phyloP scores from a whole-genome alignment of 805 yeast genomes.

The Candida ortonii region DNA sequence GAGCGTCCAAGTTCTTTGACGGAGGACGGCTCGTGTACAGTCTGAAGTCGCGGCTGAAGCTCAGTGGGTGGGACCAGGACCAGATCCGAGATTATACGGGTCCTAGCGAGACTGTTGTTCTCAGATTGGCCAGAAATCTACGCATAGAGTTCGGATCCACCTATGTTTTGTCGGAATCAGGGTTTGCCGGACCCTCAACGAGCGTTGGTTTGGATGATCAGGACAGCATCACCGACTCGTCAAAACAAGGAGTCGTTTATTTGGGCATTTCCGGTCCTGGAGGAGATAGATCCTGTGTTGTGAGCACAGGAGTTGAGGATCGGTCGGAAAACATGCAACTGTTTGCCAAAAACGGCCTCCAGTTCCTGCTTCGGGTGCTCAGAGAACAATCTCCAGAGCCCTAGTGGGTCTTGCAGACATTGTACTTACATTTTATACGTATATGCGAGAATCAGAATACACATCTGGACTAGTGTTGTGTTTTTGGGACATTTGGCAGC shows the following conservation, averaged over 20 bases:
- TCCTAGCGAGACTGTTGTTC: slow-evolving; percentile 72
- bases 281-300: slow-evolving; percentile 47
- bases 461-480: slow-evolving; percentile 34
- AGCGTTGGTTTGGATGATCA: slow-evolving; percentile 35
- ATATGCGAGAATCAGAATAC: too few relatives aligned
- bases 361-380: slow-evolving; percentile 53
- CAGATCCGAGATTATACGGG: slow-evolving; percentile 77
- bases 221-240: slow-evolving; percentile 28
- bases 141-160: slow-evolving; percentile 80
- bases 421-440: too few relatives aligned
- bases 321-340: slow-evolving; percentile 70
- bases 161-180: slow-evolving; percentile 79
- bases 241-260: slow-evolving; percentile 62
- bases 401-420: too few relatives aligned
- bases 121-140: slow-evolving; percentile 73
- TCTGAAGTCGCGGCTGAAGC: slow-evolving; percentile 65
- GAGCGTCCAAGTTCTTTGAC: slow-evolving; percentile 78
- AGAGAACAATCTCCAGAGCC: too few relatives aligned
- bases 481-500: slow-evolving; percentile 52
- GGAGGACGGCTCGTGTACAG: slow-evolving; percentile 84
- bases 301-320: slow-evolving; percentile 45
- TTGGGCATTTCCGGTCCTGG: slow-evolving; percentile 68
- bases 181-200: slow-evolving; percentile 76
- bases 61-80: slow-evolving; percentile 73
- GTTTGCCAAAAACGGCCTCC: slow-evolving; percentile 68